phyloP scores from a whole-genome alignment of 441 rosid species.

The Erysimum pusillum region DNA sequence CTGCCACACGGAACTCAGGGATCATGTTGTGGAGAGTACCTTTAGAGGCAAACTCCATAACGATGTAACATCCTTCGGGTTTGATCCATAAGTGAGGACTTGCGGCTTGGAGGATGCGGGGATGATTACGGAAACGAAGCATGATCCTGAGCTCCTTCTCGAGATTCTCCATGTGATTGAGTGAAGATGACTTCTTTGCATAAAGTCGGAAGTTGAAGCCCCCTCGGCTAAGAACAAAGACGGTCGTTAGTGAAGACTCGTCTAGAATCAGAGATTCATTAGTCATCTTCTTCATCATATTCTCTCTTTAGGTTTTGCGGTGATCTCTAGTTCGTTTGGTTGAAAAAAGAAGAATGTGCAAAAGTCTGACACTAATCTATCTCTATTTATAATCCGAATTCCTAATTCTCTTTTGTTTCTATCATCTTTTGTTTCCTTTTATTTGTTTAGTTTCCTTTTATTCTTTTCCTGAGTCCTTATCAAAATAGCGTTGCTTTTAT shows the following conservation, averaged over 20 bases:
- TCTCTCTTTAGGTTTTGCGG: too few relatives aligned
- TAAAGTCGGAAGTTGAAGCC: neutral
- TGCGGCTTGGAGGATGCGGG: constrained; percentile 2
- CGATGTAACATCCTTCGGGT: constrained; percentile 8
- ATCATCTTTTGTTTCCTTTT: too few relatives aligned
- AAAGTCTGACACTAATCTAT: too few relatives aligned
- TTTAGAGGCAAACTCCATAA: constrained; percentile 28
- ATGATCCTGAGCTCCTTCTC: constrained; percentile 26
- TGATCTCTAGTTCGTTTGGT: too few relatives aligned
- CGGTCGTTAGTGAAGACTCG: neutral
- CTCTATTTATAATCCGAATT: too few relatives aligned
- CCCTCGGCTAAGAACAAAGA: constrained; percentile 25
- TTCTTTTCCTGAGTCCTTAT: too few relatives aligned
- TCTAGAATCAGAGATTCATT: too few relatives aligned
- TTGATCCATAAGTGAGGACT: neutral
- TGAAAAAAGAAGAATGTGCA: too few relatives aligned
- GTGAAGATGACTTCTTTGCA: constrained; percentile 14
- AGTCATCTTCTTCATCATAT: too few relatives aligned
- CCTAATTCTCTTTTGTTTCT: too few relatives aligned
- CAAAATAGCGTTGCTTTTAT: too few relatives aligned
- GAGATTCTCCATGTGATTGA: neutral
- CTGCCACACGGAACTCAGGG: neutral
- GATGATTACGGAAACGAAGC: constrained; percentile 18
- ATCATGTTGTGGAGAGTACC: constrained; percentile 20
- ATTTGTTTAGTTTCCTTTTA: too few relatives aligned